Percentiles rank a stretch among this genome's conserved stretches.
phyloP scores from a whole-genome alignment of 2,329 filamentous ascomycete species.

The Dactylonectria macrodidyma region DNA sequence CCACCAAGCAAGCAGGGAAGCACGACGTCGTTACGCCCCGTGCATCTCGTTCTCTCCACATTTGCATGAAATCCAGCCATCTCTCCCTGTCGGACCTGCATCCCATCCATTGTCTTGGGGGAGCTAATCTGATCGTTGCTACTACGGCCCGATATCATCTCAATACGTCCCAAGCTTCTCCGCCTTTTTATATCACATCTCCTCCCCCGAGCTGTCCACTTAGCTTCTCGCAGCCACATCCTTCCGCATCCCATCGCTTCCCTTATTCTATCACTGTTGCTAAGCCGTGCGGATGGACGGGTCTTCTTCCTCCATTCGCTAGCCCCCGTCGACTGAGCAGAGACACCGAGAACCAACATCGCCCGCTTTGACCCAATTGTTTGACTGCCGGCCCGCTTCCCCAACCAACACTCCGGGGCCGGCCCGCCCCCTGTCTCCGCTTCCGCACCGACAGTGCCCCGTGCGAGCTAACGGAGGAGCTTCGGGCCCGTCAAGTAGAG shows the following conservation, averaged over 20 bases:
- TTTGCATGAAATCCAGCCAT: neutral
- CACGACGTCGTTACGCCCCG: neutral
- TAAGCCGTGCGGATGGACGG: conserved; percentile 23
- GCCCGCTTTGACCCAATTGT: conserved; percentile 22
- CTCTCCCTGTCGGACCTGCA: neutral
- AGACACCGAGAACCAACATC: conserved; percentile 15
- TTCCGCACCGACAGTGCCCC: conserved; percentile 28
- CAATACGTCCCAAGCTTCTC: neutral
- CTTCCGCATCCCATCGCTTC: conserved; percentile 3
- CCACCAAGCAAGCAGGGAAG: conserved; percentile 1
- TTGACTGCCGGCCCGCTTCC: conserved; percentile 21
- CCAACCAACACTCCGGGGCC: conserved; percentile 25
- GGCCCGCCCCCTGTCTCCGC: conserved; percentile 29
- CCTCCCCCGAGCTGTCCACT: neutral
- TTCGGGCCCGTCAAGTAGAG: conserved; percentile 30
- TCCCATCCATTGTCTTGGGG: neutral
- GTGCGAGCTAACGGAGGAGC: conserved; percentile 24
- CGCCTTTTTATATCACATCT: neutral
- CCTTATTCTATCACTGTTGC: neutral
- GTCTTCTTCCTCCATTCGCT: conserved; percentile 1
- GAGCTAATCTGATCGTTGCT: conserved; percentile 1
- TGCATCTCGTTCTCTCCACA: neutral
- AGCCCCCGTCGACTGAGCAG: conserved; percentile 9
- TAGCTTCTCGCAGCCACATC: neutral
- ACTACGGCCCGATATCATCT: neutral